A percentile compares a stretch with the other conserved stretches of the same genome.
These are phyloP conservation scores for Penicillium polonicum DNA, from an alignment of 2,329 filamentous ascomycete genomes.

Conservation along the genomic window DNA sequence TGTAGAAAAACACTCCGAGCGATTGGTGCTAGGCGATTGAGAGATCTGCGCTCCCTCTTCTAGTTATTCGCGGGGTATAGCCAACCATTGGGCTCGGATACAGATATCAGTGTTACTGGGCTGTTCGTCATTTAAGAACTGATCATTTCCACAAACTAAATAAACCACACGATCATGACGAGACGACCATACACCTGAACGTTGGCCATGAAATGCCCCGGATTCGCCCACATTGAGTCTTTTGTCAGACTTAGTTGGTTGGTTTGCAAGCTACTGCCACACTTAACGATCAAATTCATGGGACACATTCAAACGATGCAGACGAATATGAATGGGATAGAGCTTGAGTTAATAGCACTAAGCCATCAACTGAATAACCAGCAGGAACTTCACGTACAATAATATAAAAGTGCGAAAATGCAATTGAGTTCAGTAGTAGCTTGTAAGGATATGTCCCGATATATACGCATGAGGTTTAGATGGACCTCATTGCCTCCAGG, in stretches of 20 bases:
- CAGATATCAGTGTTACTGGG: neutral
- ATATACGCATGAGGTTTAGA: neutral
- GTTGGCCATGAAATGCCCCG: neutral
- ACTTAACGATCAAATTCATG: neutral
- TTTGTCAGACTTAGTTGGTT: neutral
- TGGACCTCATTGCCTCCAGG: no score
- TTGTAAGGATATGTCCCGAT: neutral
- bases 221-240: neutral
- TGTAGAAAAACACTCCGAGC: constrained; percentile 67
- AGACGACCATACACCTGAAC: neutral
- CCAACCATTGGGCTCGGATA: neutral
- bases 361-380: constrained; percentile 19
- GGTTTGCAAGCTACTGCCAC: neutral
- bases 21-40: constrained; percentile 35
- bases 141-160: neutral
- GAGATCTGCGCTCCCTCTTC: neutral
- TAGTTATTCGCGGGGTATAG: neutral
- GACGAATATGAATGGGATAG: neutral
- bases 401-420: neutral
- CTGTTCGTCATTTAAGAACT: neutral
- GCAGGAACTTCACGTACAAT: neutral
- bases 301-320: neutral
- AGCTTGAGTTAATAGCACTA: constrained; percentile 10
- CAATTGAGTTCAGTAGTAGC: neutral
- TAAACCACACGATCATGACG: neutral